Evolutionary conservation across 257 asterid species (phyloP).

Genomic region (Cruciata laevipes): DNA sequence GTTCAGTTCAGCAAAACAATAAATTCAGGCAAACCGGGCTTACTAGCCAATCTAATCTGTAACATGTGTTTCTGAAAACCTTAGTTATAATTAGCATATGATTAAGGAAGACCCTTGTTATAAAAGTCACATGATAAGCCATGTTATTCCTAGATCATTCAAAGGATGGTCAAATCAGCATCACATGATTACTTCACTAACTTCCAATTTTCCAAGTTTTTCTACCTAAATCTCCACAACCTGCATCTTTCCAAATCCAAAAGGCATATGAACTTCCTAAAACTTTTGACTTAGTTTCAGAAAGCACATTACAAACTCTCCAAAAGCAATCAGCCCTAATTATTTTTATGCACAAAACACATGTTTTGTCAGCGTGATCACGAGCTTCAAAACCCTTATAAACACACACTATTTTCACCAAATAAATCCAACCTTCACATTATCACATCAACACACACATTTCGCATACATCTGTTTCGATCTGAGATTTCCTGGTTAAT

Average conservation of each 20-base stretch:
- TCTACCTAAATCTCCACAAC: background rate
- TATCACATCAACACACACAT: background rate
- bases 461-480: conserved; percentile 16
- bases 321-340: conserved; percentile 7
- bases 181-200: conserved; percentile 24
- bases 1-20: no score
- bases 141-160: conserved; percentile 16
- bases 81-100: background rate
- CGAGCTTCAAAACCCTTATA: conserved; percentile 17
- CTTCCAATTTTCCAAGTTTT: conserved; percentile 4
- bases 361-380: conserved; percentile 34
- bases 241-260: background rate
- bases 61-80: background rate
- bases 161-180: conserved; percentile 23
- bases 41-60: no score
- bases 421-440: conserved; percentile 5
- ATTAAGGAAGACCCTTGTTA: conserved; percentile 6
- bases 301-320: conserved; percentile 14
- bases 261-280: background rate
- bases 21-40: no score
- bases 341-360: conserved; percentile 22
- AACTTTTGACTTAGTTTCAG: conserved; percentile 25
- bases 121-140: conserved; percentile 24
- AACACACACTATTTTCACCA: background rate
- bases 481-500: background rate